Base-by-base conservation (phyloP, 2,329 filamentous ascomycete species). In the Hortaea werneckii region DNA sequence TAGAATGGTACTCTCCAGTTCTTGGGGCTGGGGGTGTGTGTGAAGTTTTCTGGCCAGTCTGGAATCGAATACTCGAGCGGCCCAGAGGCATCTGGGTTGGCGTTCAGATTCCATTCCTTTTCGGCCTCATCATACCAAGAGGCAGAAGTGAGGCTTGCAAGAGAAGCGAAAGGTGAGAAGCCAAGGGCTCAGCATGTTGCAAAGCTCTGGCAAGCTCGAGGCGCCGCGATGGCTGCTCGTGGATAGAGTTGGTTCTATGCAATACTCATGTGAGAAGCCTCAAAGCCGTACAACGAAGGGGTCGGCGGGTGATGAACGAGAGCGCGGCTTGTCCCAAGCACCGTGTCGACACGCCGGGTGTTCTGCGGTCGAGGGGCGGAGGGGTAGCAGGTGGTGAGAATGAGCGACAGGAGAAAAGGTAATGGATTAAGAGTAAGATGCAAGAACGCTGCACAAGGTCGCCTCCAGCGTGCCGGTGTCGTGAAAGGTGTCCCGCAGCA, bases 1-100 rank as follows among this genome's bases (percentile, higher is more conserved):
- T 83, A 83, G 56, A 82, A 77, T 0, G 80, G 80, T 50, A 83
- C 74, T 27, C 80, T 71, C 80, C 80, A 83, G 53, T 78, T 82
- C 0, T 66, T 58, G 1, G 80, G 79, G 13, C 78, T 82, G 0
- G 67, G 63, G 12, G 64, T 58, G 52, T 76, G 82, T 4, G 57
- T 62, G 57, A 78, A 75, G 50, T 71, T 64, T n/a, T 63, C 65
- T 74, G 65, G 71, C 63, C 49, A 78, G 9, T 47, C 50, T 6
- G 57, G 57, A 4, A 50, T 73, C 58, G 65, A 74, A 59, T 83
- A 83, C 39, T 83, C 70, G 34, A 75, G 63, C 2, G 79, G 77
- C 42, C 71, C 61, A 6, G 58, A 69, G n/a, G 79, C 77, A 40
- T 68, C 65, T 53, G 73, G 57, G 59, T 82, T 82, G 50, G 69